A percentile compares a stretch with the other conserved stretches of the same genome.
Evolutionary conservation across 2,329 filamentous ascomycete species (phyloP).

Genomic region (Exophiala bonariae): DNA sequence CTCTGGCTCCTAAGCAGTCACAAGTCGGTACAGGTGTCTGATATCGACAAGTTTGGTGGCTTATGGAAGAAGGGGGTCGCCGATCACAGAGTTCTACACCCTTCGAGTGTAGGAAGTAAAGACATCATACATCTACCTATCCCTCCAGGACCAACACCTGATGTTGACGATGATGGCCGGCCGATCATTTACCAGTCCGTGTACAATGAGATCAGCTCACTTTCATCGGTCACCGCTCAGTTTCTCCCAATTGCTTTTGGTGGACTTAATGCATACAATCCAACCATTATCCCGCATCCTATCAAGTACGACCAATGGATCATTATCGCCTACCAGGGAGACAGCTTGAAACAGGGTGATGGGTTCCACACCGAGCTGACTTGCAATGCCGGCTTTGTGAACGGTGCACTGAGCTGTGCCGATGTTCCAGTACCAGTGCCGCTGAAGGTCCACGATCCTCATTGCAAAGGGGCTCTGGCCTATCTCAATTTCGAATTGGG

Average conservation of each 20-base stretch:
- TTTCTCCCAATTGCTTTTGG: slow-evolving; percentile 54
- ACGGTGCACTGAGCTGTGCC: background rate
- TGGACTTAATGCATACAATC: slow-evolving; percentile 46
- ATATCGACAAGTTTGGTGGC: too few relatives aligned
- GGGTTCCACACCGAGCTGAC: slow-evolving; percentile 39
- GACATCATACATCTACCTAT: slow-evolving; percentile 2
- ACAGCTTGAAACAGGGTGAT: slow-evolving; percentile 21
- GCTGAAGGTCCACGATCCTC: slow-evolving; percentile 35
- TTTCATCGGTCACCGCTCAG: slow-evolving; percentile 41
- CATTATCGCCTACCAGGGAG: slow-evolving; percentile 51
- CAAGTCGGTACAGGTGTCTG: too few relatives aligned
- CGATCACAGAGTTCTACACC: too few relatives aligned
- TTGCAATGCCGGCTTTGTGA: slow-evolving; percentile 44
- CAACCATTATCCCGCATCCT: slow-evolving; percentile 59
- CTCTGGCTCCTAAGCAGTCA: background rate
- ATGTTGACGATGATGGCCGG: slow-evolving; percentile 2
- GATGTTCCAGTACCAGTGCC: slow-evolving; percentile 6
- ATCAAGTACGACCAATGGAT: slow-evolving; percentile 48
- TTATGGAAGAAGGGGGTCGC: too few relatives aligned
- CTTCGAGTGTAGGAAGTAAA: background rate
- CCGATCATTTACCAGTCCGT: background rate
- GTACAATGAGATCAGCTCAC: background rate
- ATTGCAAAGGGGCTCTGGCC: slow-evolving; percentile 50
- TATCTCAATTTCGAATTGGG: slow-evolving; percentile 37
- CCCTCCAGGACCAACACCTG: background rate